Conservation (phyloP, 2,329 filamentous ascomycete genomes). For the Colletotrichum sp. region DNA sequence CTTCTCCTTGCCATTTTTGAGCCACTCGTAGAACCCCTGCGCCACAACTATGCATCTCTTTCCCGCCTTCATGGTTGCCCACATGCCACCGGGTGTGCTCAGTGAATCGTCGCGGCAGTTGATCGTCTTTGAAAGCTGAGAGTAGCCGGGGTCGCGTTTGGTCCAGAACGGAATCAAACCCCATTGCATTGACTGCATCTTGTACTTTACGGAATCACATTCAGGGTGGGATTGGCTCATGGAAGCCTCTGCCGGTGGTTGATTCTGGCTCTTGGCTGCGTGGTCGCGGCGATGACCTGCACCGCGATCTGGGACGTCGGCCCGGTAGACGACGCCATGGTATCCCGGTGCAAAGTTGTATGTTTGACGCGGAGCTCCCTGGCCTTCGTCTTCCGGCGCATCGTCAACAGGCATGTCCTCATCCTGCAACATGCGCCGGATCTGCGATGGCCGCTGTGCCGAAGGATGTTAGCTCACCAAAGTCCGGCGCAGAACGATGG, state of each 20-base stretch:
- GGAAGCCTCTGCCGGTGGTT: not conserved
- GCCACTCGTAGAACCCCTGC: constrained; percentile 96
- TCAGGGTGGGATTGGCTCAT: constrained; percentile 27
- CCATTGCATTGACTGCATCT: constrained; percentile 95
- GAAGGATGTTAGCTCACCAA: not conserved
- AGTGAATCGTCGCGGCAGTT: constrained; percentile 94
- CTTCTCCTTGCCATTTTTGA: constrained; percentile 83
- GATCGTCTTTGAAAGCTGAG: constrained; percentile 83
- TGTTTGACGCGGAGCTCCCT: constrained; percentile 68
- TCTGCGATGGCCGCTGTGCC: constrained; percentile 73
- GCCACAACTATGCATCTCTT: constrained; percentile 89
- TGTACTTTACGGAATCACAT: constrained; percentile 63
- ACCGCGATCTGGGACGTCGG: constrained; percentile 69
- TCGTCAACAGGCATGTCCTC: constrained; percentile 77
- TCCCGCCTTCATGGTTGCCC: constrained; percentile 86
- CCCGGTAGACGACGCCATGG: constrained; percentile 84
- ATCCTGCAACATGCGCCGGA: constrained; percentile 75
- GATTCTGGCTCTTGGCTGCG: constrained; percentile 3
- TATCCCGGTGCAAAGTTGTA: constrained; percentile 95
- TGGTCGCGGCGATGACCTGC: constrained; percentile 43
- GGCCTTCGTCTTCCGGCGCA: constrained; percentile 72
- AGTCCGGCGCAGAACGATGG: not conserved
- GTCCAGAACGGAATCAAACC: constrained; percentile 94
- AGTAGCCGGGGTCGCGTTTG: constrained; percentile 80
- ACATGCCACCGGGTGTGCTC: constrained; percentile 78